phyloP scores from a whole-genome alignment of 495 filamentous ascomycete genomes.

The Aspergillus biplanus region DNA sequence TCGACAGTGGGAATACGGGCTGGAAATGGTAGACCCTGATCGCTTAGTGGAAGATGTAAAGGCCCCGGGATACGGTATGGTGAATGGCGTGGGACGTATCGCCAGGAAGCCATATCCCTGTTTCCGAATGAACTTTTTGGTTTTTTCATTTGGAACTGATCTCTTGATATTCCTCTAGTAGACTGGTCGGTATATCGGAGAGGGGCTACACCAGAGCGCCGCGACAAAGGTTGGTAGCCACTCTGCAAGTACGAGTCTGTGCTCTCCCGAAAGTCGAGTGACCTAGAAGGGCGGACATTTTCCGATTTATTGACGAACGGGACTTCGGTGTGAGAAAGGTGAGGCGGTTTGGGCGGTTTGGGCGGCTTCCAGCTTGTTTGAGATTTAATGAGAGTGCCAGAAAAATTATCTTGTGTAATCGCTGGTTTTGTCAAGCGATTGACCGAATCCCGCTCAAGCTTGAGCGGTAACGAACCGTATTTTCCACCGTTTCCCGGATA shows the following conservation, averaged over 20 bases:
- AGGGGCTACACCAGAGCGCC: conserved; percentile 1
- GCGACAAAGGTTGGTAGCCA: conserved; percentile 1
- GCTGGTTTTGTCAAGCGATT: neutral
- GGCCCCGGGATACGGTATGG: conserved; percentile 8
- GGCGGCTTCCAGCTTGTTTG: conserved; percentile 15
- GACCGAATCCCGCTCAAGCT: neutral
- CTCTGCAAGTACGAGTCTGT: neutral
- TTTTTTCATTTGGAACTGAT: neutral
- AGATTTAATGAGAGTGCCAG: neutral
- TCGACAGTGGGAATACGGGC: conserved; percentile 20
- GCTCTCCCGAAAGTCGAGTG: neutral
- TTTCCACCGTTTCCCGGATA: conserved; percentile 12
- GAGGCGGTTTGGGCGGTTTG: conserved; percentile 17
- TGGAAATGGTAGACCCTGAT: conserved; percentile 20
- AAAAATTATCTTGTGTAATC: neutral
- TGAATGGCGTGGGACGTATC: conserved; percentile 9
- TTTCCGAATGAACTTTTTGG: conserved; percentile 5
- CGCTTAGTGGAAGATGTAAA: conserved; percentile 10
- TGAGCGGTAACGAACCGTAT: conserved; percentile 12
- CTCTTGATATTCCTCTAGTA: neutral
- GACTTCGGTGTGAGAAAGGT: conserved; percentile 15
- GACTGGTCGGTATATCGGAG: neutral
- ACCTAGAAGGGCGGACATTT: conserved; percentile 8
- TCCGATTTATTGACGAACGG: neutral
- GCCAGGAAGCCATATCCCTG: conserved; percentile 9